A percentile compares a stretch with the other conserved stretches of the same genome.
Conservation (phyloP, 2,329 filamentous ascomycete genomes). For the Pseudogymnoascus pannorum region DNA sequence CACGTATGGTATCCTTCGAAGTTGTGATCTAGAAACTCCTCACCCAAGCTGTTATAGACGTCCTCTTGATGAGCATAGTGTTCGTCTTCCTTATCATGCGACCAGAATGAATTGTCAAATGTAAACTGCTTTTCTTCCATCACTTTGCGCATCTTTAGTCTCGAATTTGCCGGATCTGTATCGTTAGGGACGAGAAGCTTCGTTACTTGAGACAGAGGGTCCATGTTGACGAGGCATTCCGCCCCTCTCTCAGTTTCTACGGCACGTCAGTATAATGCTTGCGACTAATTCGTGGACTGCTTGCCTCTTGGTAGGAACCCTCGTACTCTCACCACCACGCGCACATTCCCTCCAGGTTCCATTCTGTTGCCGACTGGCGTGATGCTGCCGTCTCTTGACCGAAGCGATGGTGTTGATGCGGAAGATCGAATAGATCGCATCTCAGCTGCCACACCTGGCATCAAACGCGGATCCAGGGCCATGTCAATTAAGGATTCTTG, state of each 20-base stretch:
- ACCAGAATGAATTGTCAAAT: constrained; percentile 99
- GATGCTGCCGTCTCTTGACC: constrained; percentile 62
- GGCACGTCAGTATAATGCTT: constrained; percentile 5
- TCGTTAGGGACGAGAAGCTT: constrained; percentile 65
- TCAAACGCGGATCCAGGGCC: constrained; percentile 36
- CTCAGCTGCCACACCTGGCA: constrained; percentile 36
- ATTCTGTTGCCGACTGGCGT: constrained; percentile 50
- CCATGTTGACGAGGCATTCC: constrained; percentile 85
- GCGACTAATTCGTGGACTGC: constrained; percentile 2
- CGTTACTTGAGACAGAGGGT: constrained; percentile 77
- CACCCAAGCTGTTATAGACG: constrained; percentile 87
- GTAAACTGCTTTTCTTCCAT: constrained; percentile 86
- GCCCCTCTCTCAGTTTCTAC: constrained; percentile 74
- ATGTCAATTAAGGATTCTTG: constrained; percentile 33
- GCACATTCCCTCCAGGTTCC: constrained; percentile 63
- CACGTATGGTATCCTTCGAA: constrained; percentile 99
- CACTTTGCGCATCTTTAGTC: constrained; percentile 61
- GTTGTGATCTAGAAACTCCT: constrained; percentile 98
- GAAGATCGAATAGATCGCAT: constrained; percentile 48
- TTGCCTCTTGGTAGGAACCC: constrained; percentile 72
- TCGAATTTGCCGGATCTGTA: constrained; percentile 45
- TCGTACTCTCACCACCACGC: constrained; percentile 73
- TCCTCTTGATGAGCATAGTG: constrained; percentile 92
- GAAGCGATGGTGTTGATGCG: constrained; percentile 71
- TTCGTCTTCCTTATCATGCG: constrained; percentile 67